Base-by-base conservation (phyloP, 805 yeast genomes). In the Sungouiella thailandica region DNA sequence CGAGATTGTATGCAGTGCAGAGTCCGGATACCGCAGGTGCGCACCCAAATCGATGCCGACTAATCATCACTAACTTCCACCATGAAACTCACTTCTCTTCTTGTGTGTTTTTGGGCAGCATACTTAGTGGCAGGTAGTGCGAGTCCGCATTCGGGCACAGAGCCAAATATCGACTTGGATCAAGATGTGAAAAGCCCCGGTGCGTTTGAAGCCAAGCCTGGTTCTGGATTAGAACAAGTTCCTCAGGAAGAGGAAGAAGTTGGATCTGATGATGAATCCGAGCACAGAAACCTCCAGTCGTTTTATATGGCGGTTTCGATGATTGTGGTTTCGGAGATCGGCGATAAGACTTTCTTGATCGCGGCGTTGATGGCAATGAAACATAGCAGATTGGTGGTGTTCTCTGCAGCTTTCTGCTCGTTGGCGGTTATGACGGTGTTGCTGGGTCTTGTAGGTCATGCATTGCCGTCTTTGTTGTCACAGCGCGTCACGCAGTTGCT, bases 281-380 rank as follows among this genome's bases (percentile, higher is more conserved):
- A 32, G 12, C 29, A 31, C 15, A 26, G 17, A 23, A 31, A 43
- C 32, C 30, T 40, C 14, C 44, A 39, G 29, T 74, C 94, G 3
- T 82, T 93, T 47, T 49, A 84, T 39, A 77, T 90, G 80, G 76
- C 97, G 2, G 65, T 80, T 22, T 76, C 90, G 11, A 93, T 93
- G 98, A 93, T 93, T 52, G 64, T 85, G 20, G 84, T 88, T n/a
- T 84, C 95, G 18, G 99, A 93, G 60, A 82, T 93, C 39, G 98
- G 98, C 39, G 99, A 93, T 59, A 93, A 93, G 65, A 93, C 99
- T 0, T 93, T 93, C 55, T 72, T 93, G 45, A 87, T 93, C 49
- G 97, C 98, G 23, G 97, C 97, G 2, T 70, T 93, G 44, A 89
- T 93, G 96, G 96, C 97, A 19, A 93, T 93, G 97, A 84, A 86